These are phyloP conservation scores for Eutrema yunnanense DNA, from an alignment of 345 rosid species.

Conservation along the genomic window DNA sequence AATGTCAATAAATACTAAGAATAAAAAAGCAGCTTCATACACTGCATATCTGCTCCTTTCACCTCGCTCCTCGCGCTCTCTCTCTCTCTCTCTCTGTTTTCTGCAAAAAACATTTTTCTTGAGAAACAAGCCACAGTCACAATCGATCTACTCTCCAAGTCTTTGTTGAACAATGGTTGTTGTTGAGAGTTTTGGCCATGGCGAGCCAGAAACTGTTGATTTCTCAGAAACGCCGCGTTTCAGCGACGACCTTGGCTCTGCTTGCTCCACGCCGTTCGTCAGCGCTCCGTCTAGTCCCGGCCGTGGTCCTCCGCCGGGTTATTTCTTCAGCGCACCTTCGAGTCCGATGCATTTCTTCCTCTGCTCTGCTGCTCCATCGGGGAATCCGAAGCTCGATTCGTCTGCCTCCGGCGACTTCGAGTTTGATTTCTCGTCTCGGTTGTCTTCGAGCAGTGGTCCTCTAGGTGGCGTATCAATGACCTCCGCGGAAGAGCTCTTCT, in stretches of 20 bases:
- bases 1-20: conserved; percentile 14
- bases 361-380: conserved; percentile 19
- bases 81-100: conserved; percentile 10
- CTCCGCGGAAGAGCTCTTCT: conserved; percentile 89
- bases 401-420: conserved; percentile 50
- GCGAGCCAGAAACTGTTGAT: conserved; percentile 7
- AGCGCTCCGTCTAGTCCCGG: conserved; percentile 98
- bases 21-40: conserved; percentile 17
- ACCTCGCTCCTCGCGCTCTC: conserved; percentile 33
- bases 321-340: conserved; percentile 87
- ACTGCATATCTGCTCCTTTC: conserved; percentile 16
- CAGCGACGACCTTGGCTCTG: conserved; percentile 26
- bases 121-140: conserved; percentile 28
- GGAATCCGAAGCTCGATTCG: conserved; percentile 5
- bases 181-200: conserved; percentile 5
- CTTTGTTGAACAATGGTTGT: conserved; percentile 7
- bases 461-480: conserved; percentile 61
- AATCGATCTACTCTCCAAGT: background rate
- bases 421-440: conserved; percentile 80
- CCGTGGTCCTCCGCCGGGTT: conserved; percentile 49
- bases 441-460: conserved; percentile 36
- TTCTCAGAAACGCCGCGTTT: conserved; percentile 23
- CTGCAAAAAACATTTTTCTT: conserved; percentile 20
- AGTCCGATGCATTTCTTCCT: conserved; percentile 91
- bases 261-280: conserved; percentile 94